Conservation (phyloP, 208 protist species). For the Trypanosoma congolense region DNA sequence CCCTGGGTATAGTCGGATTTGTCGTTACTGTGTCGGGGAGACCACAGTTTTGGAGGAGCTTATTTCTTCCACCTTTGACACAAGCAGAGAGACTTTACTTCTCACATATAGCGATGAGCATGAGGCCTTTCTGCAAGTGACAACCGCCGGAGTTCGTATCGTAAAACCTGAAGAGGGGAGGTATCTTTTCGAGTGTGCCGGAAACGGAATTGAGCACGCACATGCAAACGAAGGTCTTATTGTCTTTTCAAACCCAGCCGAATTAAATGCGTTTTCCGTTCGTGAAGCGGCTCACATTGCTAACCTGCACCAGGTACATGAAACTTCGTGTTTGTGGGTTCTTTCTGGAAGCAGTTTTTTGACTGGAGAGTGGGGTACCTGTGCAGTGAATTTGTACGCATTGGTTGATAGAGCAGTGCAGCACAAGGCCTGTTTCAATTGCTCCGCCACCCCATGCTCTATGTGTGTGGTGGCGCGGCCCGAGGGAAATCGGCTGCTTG, state of each 20-base stretch:
- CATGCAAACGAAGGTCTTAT: conserved; percentile 13
- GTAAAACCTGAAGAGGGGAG: conserved; percentile 7
- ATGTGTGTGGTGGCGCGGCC: conserved; percentile 18
- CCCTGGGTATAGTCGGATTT: conserved; percentile 27
- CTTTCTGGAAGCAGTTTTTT: conserved; percentile 15
- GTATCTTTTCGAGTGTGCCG: conserved; percentile 3
- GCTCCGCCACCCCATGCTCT: conserved; percentile 20
- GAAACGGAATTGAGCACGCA: conserved; percentile 12
- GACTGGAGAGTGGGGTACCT: conserved; percentile 19
- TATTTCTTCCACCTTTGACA: conserved; percentile 16
- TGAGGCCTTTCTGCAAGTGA: conserved; percentile 19
- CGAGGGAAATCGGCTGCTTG: conserved; percentile 13
- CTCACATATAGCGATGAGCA: conserved; percentile 6
- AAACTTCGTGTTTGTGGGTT: conserved; percentile 19
- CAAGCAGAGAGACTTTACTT: conserved; percentile 14
- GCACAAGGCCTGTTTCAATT: conserved; percentile 5
- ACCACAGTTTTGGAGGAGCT: conserved; percentile 13
- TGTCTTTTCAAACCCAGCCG: conserved; percentile 17
- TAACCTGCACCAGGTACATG: conserved; percentile 13
- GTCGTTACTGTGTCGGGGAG: neutral
- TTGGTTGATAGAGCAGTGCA: conserved; percentile 1
- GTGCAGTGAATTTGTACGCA: conserved; percentile 14
- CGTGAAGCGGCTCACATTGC: neutral
- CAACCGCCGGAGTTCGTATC: conserved; percentile 11
- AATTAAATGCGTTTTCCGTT: conserved; percentile 7